A percentile compares a stretch with the other conserved stretches of the same genome.
phyloP scores from a whole-genome alignment of 1,284 basidiomycete genomes.

The Singerocomus inundabilis region DNA sequence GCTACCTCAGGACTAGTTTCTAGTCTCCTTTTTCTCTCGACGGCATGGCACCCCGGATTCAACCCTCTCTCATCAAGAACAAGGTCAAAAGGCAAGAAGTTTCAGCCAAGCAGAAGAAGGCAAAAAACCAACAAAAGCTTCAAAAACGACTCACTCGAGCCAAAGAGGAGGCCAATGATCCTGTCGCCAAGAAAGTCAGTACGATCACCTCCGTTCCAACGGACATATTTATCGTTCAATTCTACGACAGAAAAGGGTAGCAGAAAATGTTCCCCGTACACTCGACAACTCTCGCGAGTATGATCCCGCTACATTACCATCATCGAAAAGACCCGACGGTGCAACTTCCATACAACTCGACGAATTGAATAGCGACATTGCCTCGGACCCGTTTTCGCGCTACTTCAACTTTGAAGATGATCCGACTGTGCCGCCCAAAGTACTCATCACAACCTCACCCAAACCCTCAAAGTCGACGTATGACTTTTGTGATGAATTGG shows the following conservation, averaged over 20 bases:
- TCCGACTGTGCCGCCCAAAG: slow-evolving; percentile 72
- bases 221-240: not conserved
- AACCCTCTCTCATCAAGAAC: slow-evolving; percentile 74
- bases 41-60: slow-evolving; percentile 56
- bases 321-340: slow-evolving; percentile 36
- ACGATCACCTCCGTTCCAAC: not conserved
- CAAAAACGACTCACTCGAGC: slow-evolving; percentile 73
- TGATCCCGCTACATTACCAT: slow-evolving; percentile 76
- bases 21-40: not conserved
- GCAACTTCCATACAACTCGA: slow-evolving; percentile 43
- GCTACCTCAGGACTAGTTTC: too few species aligned
- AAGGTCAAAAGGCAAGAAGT: slow-evolving; percentile 83
- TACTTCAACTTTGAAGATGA: slow-evolving; percentile 68
- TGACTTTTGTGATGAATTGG: slow-evolving; percentile 89
- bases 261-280: slow-evolving; percentile 85
- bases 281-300: slow-evolving; percentile 92
- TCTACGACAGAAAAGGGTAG: slow-evolving; percentile 70
- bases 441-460: slow-evolving; percentile 89
- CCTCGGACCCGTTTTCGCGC: slow-evolving; percentile 69
- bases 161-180: slow-evolving; percentile 71
- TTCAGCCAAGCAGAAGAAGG: slow-evolving; percentile 71
- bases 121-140: slow-evolving; percentile 81
- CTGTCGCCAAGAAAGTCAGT: slow-evolving; percentile 68
- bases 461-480: slow-evolving; percentile 83
- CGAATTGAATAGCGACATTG: slow-evolving; percentile 66